Percentiles rank a stretch among this genome's conserved stretches.
Evolutionary conservation across 2,329 filamentous ascomycete species (phyloP).

Genomic region (Metarhizium robertsii): DNA sequence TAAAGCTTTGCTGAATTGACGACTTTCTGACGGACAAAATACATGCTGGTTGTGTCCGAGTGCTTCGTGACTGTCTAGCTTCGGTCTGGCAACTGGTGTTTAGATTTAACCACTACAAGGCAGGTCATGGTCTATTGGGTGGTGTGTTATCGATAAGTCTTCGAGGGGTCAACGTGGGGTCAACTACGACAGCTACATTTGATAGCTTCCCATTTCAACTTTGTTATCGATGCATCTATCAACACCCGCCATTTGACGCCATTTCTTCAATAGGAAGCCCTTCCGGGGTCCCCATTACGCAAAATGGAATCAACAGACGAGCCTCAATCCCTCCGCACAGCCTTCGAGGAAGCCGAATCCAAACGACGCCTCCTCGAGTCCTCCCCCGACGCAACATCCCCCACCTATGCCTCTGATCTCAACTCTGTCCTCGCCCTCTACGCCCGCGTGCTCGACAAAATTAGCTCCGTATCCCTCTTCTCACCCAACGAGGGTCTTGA

Average conservation of each 20-base stretch:
- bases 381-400: slow-evolving; percentile 54
- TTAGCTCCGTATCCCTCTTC: slow-evolving; percentile 69
- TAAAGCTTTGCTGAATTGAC: background rate
- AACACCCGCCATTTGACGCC: background rate
- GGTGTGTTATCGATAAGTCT: background rate
- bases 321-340: slow-evolving; percentile 39
- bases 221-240: background rate
- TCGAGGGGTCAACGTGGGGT: background rate
- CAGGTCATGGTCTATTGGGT: background rate
- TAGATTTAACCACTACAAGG: too few relatives aligned
- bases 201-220: too few relatives aligned
- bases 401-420: slow-evolving; percentile 59
- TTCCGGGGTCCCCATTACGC: background rate
- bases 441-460: slow-evolving; percentile 60
- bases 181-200: too few relatives aligned
- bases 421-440: slow-evolving; percentile 60
- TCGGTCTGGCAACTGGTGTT: too few relatives aligned
- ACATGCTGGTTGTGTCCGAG: background rate
- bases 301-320: slow-evolving; percentile 22
- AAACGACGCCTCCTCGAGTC: slow-evolving; percentile 50
- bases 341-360: slow-evolving; percentile 41
- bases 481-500: slow-evolving; percentile 84
- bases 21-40: background rate
- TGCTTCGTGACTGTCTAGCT: background rate
- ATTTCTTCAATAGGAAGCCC: background rate